Evolutionary conservation across 495 filamentous ascomycete species (phyloP), one percentile per base, ranked within the genome.

Genomic region (Clohesyomyces aquaticus): DNA sequence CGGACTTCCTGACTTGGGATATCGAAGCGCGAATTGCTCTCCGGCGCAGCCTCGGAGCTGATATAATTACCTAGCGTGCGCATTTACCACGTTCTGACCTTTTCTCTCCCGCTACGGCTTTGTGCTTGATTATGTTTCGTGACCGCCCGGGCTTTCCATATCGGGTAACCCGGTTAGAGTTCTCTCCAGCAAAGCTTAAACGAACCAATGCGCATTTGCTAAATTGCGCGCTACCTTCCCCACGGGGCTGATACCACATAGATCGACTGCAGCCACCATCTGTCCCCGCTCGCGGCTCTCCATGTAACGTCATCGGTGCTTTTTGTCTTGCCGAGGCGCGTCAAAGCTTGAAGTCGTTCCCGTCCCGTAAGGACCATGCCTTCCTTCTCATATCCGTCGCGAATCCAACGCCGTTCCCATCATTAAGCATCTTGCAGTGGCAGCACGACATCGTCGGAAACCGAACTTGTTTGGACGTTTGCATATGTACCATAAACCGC

Each of bases 251-350:
- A 38, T n/a, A n/a, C n/a, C n/a, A n/a, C 29, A 42, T 27, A 19
- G 52, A 46, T 58, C 55, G 35, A 41, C 16, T 38, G 32, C 14
- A 14, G 14, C 32, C 32, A 21, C 19, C 9, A 22, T 14, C 8
- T 19, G 38, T 61, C 58, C 58, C 58, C 58, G 58, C 58, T 52
- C 58, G 47, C 1, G 47, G 48, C 58, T 53, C 27, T 22, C n/a
- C 32, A 8, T 28, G 23, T 29, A 28, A 53, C 47, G 48, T 61
- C 58, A 61, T 61, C 35, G 32, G 6, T 14, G 32, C 6, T 38
- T 38, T 38, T 6, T 6, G 6, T 38, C 14, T 47, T 47, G 14
- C 21, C 43, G 32, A 38, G 32, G 32, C 32, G 32, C 32, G 32
- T 14, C 32, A 14, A 14, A 38, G 32, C 6, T 6, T 38, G 6